phyloP scores from a whole-genome alignment of 441 rosid genomes.

The Francoa sonchifolia region DNA sequence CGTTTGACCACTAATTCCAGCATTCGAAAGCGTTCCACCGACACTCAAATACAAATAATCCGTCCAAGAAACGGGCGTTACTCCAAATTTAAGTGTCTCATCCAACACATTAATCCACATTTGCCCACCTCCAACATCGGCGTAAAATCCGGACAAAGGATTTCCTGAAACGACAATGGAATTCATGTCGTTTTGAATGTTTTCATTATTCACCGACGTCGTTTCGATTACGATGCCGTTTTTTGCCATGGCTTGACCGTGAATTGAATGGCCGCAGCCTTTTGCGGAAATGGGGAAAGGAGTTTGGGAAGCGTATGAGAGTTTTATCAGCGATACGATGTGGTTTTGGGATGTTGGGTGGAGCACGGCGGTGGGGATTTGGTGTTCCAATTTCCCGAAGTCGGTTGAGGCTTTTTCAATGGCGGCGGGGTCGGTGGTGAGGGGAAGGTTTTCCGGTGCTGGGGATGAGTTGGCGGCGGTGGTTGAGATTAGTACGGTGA shows the following conservation, averaged over 20 bases:
- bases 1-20: slow-evolving; percentile 80
- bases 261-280: slow-evolving; percentile 65
- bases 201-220: slow-evolving; percentile 29
- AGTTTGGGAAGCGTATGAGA: slow-evolving; percentile 23
- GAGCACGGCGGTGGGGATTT: slow-evolving; percentile 53
- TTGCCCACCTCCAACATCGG: slow-evolving; percentile 71
- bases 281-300: slow-evolving; percentile 57
- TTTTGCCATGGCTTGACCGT: slow-evolving; percentile 64
- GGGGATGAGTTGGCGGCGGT: too few species aligned
- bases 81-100: slow-evolving; percentile 36
- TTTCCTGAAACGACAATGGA: slow-evolving; percentile 8
- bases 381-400: slow-evolving; percentile 46
- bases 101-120: slow-evolving; percentile 74
- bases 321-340: slow-evolving; percentile 35
- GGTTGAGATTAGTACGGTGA: too few species aligned
- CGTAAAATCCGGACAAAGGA: slow-evolving; percentile 24
- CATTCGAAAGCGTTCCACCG: slow-evolving; percentile 91
- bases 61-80: slow-evolving; percentile 73
- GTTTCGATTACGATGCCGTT: slow-evolving; percentile 72
- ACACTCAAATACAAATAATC: slow-evolving; percentile 77
- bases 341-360: slow-evolving; percentile 43
- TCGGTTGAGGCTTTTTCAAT: slow-evolving; percentile 46
- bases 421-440: slow-evolving; percentile 31
- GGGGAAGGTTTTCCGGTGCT: slow-evolving; percentile 18
- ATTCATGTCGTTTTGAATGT: slow-evolving; percentile 1